Evolutionary conservation across 2,329 filamentous ascomycete genomes (phyloP).

Genomic region (Pleoardoris graminearum): DNA sequence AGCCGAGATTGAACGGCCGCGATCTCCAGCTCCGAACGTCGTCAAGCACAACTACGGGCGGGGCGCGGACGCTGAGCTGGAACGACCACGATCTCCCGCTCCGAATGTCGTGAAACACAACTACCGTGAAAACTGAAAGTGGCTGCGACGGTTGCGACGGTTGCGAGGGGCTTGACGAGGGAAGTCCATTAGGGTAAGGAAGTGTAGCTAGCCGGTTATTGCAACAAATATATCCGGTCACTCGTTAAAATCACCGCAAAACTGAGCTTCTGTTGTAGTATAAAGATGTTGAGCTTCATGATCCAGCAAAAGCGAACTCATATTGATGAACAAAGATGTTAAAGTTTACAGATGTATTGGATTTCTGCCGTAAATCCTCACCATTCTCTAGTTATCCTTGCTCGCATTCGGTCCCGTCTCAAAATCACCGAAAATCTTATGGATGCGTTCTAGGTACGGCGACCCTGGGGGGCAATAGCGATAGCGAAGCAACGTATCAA

Average conservation of each 20-base stretch:
- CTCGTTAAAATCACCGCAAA: neutral
- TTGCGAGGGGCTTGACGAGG: neutral
- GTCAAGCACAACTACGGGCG: neutral
- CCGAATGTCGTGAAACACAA: neutral
- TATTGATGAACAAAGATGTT: neutral
- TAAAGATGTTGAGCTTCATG: too few relatives aligned
- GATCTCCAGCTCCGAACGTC: neutral
- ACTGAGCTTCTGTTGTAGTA: too few relatives aligned
- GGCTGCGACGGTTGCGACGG: too few relatives aligned
- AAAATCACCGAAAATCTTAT: neutral
- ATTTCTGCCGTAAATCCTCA: neutral
- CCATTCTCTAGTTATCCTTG: neutral
- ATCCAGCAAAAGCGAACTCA: too few relatives aligned
- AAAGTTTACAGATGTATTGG: neutral
- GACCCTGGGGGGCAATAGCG: neutral
- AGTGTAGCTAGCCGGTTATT: neutral
- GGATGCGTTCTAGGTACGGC: neutral
- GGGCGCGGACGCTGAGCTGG: neutral
- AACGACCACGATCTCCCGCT: neutral
- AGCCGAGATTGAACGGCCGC: neutral
- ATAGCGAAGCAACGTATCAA: neutral
- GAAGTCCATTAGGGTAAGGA: neutral
- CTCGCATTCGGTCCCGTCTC: neutral
- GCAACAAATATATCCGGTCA: neutral
- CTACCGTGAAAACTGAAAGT: neutral